Evolutionary conservation across 1,139 yeast species (phyloP).

Genomic region (Saccharomycopsis crataegensis): DNA sequence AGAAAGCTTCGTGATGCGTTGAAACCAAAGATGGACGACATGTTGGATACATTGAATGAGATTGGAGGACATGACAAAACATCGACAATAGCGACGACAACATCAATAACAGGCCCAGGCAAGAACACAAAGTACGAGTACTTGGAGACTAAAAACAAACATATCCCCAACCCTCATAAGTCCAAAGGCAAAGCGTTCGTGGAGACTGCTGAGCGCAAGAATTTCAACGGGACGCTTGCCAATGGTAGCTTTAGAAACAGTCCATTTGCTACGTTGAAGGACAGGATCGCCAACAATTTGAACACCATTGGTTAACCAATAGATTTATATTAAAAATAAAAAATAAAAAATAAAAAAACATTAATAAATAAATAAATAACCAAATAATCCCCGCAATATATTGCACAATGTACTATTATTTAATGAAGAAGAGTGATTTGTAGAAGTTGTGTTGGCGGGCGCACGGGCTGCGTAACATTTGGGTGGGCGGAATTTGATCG

Average conservation of each 20-base stretch:
- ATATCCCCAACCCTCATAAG: constrained; percentile 54
- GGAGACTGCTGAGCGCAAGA: constrained; percentile 44
- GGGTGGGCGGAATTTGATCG: too few relatives aligned
- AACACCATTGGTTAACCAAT: not conserved
- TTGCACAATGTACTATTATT: too few relatives aligned
- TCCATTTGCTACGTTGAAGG: constrained; percentile 54
- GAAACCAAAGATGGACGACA: constrained; percentile 59
- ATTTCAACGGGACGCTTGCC: constrained; percentile 48
- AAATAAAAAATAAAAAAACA: not conserved
- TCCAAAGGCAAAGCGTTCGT: constrained; percentile 49
- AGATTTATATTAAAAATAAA: not conserved
- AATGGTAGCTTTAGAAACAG: constrained; percentile 44
- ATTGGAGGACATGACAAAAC: not conserved
- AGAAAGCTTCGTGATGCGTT: constrained; percentile 56
- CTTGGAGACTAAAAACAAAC: constrained; percentile 30
- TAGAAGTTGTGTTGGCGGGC: too few relatives aligned
- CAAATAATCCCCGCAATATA: not conserved
- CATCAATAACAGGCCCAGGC: not conserved
- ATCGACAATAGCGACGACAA: not conserved
- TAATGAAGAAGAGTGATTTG: too few relatives aligned
- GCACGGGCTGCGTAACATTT: too few relatives aligned
- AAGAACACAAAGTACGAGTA: not conserved
- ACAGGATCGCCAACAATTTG: constrained; percentile 20
- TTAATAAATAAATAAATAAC: not conserved
- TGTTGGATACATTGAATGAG: constrained; percentile 43